Evolutionary conservation across 257 asterid genomes (phyloP), one percentile per base, ranked within the genome.

Genomic region (Agastache rugosa): DNA sequence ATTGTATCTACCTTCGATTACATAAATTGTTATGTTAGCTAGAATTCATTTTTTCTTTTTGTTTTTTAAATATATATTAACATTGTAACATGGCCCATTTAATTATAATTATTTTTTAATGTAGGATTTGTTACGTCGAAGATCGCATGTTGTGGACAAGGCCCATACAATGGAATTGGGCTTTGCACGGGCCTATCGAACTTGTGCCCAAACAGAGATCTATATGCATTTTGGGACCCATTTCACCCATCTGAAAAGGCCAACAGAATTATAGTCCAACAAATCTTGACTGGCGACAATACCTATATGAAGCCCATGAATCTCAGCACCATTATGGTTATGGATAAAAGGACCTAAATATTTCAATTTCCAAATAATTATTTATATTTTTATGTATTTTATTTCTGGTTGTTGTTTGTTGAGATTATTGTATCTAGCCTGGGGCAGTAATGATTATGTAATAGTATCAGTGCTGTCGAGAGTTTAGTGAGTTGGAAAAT

Each of bases 91-190:
- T n/a, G n/a, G n/a, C n/a, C n/a, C n/a, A n/a, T n/a, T n/a, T n/a
- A n/a, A n/a, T n/a, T n/a, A 0, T 17, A 35, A 44, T 15, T 22
- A 3, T 15, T 12, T 1, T 6, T 41, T 41, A 12, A 0, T n/a
- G 37, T 81, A 89, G 97, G 97, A 15, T 91, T 91, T 70, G 77
- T 83, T 10, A 86, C 97, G n/a, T 86, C 94, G 34, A 88, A 89
- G 75, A 39, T 89, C 48, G 97, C 96, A 7, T 91, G 97, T 9
- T 91, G 96, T 62, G 97, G 97, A 15, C 96, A 91, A 82, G 97
- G 97, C 19, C 93, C 87, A 29, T 91, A 83, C 80, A 91, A 91
- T 19, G 97, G 96, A 5, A 8, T 91, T 5, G 97, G 97, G 23
- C 86, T 91, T 0, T 89, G 97, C 83, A 91, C 97, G 9, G 71